phyloP scores from a whole-genome alignment of 2,329 filamentous ascomycete species.

The Fusarium pseudocircinatum region DNA sequence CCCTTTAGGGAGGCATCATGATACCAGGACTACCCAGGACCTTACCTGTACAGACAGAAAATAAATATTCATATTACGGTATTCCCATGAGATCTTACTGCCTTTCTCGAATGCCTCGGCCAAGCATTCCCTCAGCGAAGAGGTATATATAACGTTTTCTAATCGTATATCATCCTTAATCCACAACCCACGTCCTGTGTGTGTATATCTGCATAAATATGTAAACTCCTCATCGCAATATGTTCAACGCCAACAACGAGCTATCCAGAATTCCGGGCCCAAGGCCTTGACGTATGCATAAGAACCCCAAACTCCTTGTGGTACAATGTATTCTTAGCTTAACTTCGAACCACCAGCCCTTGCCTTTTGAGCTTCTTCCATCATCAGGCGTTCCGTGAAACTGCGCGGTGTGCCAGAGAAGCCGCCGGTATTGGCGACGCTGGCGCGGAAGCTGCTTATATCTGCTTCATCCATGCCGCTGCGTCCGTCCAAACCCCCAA shows the following conservation, averaged over 20 bases:
- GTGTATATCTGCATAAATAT: constrained; percentile 21
- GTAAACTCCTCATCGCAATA: constrained; percentile 33
- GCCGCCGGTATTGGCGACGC: constrained; percentile 50
- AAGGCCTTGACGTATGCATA: constrained; percentile 35
- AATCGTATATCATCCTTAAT: constrained; percentile 16
- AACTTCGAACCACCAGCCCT: constrained; percentile 31
- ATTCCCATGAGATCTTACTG: background rate
- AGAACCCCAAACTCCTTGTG: constrained; percentile 39
- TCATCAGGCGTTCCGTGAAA: constrained; percentile 59
- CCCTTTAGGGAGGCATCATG: background rate
- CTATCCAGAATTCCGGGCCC: constrained; percentile 36
- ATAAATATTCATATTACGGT: background rate
- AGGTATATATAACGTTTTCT: constrained; percentile 22
- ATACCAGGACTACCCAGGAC: background rate
- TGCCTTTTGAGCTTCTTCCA: constrained; percentile 56
- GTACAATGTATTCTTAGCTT: constrained; percentile 27
- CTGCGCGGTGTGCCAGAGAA: constrained; percentile 58
- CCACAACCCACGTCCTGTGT: constrained; percentile 13
- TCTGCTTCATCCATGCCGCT: constrained; percentile 59
- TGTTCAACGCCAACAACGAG: constrained; percentile 45
- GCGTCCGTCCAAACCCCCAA: constrained; percentile 63
- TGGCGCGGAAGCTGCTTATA: constrained; percentile 55
- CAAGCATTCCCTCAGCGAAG: constrained; percentile 17
- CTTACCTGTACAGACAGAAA: background rate
- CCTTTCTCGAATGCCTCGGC: constrained; percentile 9